Evolutionary conservation across 2,329 filamentous ascomycete genomes (phyloP), one percentile per base, ranked within the genome.

Genomic region (Ophiostoma ulmi): DNA sequence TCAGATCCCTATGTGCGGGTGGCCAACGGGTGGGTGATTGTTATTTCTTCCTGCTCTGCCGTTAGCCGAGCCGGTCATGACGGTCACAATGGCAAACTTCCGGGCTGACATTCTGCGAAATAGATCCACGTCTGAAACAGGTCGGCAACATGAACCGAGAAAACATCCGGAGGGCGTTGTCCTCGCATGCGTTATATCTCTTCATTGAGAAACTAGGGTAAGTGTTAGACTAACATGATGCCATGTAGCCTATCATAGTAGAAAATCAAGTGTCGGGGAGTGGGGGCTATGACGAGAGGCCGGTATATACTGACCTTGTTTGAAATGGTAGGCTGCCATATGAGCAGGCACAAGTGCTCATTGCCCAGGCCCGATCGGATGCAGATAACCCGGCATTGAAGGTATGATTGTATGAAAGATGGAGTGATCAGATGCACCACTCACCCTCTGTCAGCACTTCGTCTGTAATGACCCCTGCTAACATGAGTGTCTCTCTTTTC

Each of bases 1-100:
- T 72, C 87, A 84, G 68, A 78, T 93, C 68, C 90, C 89, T 20
- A 86, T 91, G 78, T 91, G 88, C 77, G 87, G 81, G 39, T 93
- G 91, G 91, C 83, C 89, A 26, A 86, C 78, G 73, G 85, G 91
- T 92, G 81, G 75, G 84, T 35, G 31, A n/a, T 31, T n/a, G 7
- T 26, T 61, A 5, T 17, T 36, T 22, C 41, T 39, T 7, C 13
- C 17, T 14, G 31, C 17, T 26, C 20, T 26, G 58, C 13, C 13
- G 11, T 6, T 63, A 26, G 26, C 58, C 22, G 22, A 35, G 13
- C 8, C 17, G 17, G 17, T 7, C 17, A 7, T 6, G 44, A 48
- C 7, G 17, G 17, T 20, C 17, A 48, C 7, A 10, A n/a, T 5
- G 52, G n/a, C 17, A n/a, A n/a, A 55, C 52, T 55, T n/a, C 17